Evolutionary conservation across 2,329 filamentous ascomycete species (phyloP), one percentile per base, ranked within the genome.

Genomic region (Davidsoniella eucalypti): DNA sequence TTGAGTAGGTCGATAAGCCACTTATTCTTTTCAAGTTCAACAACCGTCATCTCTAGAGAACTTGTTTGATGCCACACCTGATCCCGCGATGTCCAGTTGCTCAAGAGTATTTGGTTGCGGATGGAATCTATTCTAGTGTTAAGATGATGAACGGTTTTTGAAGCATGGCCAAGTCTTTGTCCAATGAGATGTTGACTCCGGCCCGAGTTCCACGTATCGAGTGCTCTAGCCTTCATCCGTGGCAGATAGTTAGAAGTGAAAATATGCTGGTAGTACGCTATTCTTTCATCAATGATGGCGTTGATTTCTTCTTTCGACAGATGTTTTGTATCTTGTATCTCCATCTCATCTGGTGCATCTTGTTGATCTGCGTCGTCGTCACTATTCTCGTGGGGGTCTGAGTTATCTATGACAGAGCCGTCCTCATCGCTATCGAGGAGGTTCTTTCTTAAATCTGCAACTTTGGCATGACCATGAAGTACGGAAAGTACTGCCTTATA

Each of bases 1-100:
- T 38, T 63, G 4, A 79, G 63, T 21, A 73, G 56, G 5, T 61
- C 55, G n/a, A 73, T 65, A 2, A 67, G 59, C 74, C 75, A 81
- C 6, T 59, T 58, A 7, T 70, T 60, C 38, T 74, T 62, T 57
- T 80, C 67, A 45, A 74, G 72, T 50, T 82, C 72, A 36, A 75
- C 71, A 1, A 94, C 64, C 3, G 71, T 86, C 4, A 69, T 65
- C 53, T 90, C 78, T 50, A 94, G 65, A 36, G 65, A 71, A 9
- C 65, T 63, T 45, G 78, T 78, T 57, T 78, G 74, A 5, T 63
- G 65, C 23, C 68, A 64, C 12, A 92, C 59, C 12, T 78, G 69
- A 1, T 62, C 57, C 18, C 66, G 64, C 6, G 66, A 73, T 9
- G 63, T 61, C 74, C 80, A 86, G 26, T 67, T 60, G 14, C 71